A percentile compares a stretch with the other conserved stretches of the same genome.
These are phyloP conservation scores for Chalciporus chontae DNA, from an alignment of 768 basidiomycete species.

Conservation along the genomic window DNA sequence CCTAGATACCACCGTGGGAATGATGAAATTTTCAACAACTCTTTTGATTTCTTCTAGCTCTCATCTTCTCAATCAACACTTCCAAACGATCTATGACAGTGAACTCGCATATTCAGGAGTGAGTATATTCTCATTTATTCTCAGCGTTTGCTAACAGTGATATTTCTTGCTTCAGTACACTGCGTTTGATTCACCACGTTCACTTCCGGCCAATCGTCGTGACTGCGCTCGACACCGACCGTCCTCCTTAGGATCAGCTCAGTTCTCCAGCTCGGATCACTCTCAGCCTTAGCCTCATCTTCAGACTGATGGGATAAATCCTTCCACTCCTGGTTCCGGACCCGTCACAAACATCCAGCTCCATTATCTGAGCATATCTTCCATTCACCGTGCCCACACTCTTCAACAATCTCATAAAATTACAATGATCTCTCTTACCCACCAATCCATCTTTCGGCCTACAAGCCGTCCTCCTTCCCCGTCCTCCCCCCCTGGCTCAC, in stretches of 20 bases:
- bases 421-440: constrained; percentile 61
- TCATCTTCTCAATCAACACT: constrained; percentile 5
- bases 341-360: constrained; percentile 27
- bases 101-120: constrained; percentile 37
- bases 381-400: not conserved
- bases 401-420: constrained; percentile 12
- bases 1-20: constrained; percentile 2
- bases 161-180: constrained; percentile 16
- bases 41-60: constrained; percentile 7
- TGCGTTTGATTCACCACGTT: constrained; percentile 41
- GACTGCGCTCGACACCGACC: constrained; percentile 64
- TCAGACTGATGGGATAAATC: constrained; percentile 43
- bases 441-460: constrained; percentile 64
- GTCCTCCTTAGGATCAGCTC: constrained; percentile 63
- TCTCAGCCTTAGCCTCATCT: constrained; percentile 1
- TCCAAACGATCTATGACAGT: constrained; percentile 52
- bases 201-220: constrained; percentile 60
- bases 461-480: constrained; percentile 64
- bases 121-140: constrained; percentile 3
- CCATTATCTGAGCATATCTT: no score
- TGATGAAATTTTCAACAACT: constrained; percentile 11
- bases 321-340: constrained; percentile 7
- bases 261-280: constrained; percentile 13
- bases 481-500: constrained; percentile 36
- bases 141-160: constrained; percentile 1